These are phyloP conservation scores for Curvularia hawaiiensis DNA, from an alignment of 2,329 filamentous ascomycete species.

Conservation along the genomic window DNA sequence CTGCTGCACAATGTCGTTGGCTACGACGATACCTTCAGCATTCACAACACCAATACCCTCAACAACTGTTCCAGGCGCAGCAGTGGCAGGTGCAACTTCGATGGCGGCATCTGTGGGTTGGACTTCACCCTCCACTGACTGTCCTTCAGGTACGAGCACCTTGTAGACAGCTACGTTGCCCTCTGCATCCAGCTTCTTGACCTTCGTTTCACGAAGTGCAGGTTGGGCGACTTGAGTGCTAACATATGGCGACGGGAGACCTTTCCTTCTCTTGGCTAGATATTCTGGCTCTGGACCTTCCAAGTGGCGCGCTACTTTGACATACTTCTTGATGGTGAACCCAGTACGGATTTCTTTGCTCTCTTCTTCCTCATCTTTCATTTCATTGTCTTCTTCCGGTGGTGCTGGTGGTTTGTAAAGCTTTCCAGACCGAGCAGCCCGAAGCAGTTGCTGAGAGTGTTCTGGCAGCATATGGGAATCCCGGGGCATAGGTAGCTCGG, in stretches of 20 bases:
- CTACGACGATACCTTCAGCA: constrained; percentile 64
- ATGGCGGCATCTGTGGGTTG: constrained; percentile 60
- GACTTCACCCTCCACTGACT: constrained; percentile 81
- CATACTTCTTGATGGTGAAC: constrained; percentile 64
- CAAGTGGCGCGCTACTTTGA: constrained; percentile 60
- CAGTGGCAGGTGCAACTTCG: constrained; percentile 51
- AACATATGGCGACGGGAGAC: constrained; percentile 56
- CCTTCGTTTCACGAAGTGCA: constrained; percentile 75
- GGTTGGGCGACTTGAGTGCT: constrained; percentile 29
- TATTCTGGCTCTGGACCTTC: constrained; percentile 66
- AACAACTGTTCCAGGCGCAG: constrained; percentile 63
- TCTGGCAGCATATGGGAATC: constrained; percentile 78
- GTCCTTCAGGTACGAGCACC: constrained; percentile 78
- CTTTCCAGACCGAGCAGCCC: constrained; percentile 77
- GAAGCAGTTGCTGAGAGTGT: constrained; percentile 81
- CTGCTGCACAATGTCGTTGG: constrained; percentile 51
- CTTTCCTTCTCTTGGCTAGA: constrained; percentile 65
- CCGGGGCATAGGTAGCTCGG: constrained; percentile 86
- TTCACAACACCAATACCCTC: constrained; percentile 66
- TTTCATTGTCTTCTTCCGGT: constrained; percentile 65
- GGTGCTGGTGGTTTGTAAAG: constrained; percentile 75
- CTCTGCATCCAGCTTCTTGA: constrained; percentile 74
- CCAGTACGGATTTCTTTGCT: constrained; percentile 53
- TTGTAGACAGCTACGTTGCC: constrained; percentile 87
- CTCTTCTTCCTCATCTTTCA: constrained; percentile 51